Evolutionary conservation across 805 yeast genomes (phyloP).

Genomic region (Lachancea lanzarotensis): DNA sequence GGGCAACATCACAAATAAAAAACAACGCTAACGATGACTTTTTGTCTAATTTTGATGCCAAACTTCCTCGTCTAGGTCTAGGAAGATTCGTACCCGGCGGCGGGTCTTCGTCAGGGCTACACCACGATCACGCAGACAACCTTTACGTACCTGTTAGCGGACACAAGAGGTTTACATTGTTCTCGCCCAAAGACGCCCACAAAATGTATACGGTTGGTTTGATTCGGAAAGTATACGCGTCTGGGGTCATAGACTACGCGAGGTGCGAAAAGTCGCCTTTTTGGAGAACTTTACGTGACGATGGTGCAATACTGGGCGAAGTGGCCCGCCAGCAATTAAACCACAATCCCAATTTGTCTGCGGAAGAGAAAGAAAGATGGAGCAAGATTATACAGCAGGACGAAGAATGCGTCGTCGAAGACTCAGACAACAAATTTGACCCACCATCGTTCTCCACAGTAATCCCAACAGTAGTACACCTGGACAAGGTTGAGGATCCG

Average conservation of each 20-base stretch:
- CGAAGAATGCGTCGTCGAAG: conserved; percentile 8
- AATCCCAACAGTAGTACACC: conserved; percentile 58
- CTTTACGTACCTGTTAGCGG: conserved; percentile 59
- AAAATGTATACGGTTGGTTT: conserved; percentile 60
- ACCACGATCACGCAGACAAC: conserved; percentile 78
- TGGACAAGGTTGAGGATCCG: conserved; percentile 43
- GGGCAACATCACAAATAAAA: conserved; percentile 26
- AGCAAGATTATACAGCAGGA: conserved; percentile 27
- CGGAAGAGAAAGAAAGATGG: conserved; percentile 21
- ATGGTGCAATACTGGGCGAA: conserved; percentile 52
- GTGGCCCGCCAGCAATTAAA: conserved; percentile 40
- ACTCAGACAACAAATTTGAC: conserved; percentile 28
- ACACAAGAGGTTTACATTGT: conserved; percentile 57
- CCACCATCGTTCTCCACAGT: conserved; percentile 66
- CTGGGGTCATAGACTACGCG: conserved; percentile 63
- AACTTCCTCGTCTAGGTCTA: conserved; percentile 32
- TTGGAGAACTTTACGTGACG: conserved; percentile 59
- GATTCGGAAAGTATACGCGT: conserved; percentile 43
- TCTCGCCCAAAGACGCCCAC: conserved; percentile 54
- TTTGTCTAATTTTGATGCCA: conserved; percentile 17
- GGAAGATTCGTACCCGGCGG: conserved; percentile 53
- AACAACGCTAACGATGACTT: conserved; percentile 11
- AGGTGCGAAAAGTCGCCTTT: conserved; percentile 47
- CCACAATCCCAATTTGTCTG: conserved; percentile 20
- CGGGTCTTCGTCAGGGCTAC: conserved; percentile 66